phyloP scores from a whole-genome alignment of 2,329 filamentous ascomycete genomes.

The Colletotrichum sp. region DNA sequence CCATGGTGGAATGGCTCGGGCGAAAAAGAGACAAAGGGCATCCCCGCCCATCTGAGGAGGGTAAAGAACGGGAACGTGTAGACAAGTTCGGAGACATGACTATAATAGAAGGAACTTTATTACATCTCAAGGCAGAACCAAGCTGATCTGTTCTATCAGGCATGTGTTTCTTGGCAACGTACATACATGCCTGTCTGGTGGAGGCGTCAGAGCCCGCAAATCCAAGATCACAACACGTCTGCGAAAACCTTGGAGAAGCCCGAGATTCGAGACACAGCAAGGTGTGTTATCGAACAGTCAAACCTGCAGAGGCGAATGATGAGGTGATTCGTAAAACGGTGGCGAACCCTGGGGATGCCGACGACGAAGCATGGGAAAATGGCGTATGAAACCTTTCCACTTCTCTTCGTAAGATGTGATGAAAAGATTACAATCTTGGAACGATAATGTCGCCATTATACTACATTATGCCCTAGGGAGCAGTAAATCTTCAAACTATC shows the following conservation, averaged over 20 bases:
- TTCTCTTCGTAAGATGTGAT: not conserved
- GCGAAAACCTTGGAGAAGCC: not conserved
- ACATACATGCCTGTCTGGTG: not conserved
- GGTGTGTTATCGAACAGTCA: not conserved
- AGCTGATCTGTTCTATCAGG: not conserved
- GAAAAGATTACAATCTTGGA: not conserved
- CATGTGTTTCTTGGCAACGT: not conserved
- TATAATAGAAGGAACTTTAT: not conserved
- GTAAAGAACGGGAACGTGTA: not conserved
- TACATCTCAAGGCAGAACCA: not conserved
- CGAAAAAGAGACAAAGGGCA: not conserved
- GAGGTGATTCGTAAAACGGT: not conserved
- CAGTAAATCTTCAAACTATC: not conserved
- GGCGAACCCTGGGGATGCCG: not conserved
- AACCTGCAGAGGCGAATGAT: not conserved
- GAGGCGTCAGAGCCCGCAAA: not conserved
- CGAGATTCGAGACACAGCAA: not conserved
- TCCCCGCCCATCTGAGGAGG: not conserved
- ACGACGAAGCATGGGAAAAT: not conserved
- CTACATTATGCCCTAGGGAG: not conserved
- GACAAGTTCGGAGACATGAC: not conserved
- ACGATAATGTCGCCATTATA: not conserved
- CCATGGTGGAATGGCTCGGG: not conserved
- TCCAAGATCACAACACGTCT: not conserved
- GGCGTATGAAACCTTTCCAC: not conserved